phyloP scores from a whole-genome alignment of 371 early-diverging fungal genomes.

The Circinella minor region DNA sequence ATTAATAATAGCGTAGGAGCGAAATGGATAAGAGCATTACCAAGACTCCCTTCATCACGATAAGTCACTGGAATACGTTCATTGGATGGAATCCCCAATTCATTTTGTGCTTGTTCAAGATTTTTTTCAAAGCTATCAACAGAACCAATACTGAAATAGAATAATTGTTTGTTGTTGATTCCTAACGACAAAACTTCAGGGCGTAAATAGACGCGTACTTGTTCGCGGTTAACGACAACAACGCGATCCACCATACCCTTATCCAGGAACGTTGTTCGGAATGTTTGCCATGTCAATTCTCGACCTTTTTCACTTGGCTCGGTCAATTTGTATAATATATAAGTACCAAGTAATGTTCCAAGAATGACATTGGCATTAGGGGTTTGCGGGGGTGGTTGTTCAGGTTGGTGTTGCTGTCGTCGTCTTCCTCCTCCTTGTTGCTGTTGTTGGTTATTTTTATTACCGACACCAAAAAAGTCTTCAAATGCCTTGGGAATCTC shows the following conservation, averaged over 20 bases:
- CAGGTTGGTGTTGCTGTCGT: constrained; percentile 1
- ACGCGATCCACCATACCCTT: constrained; percentile 91
- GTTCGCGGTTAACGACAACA: constrained; percentile 82
- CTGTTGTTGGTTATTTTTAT: constrained; percentile 9
- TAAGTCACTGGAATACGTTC: constrained; percentile 93
- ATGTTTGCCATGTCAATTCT: constrained; percentile 93
- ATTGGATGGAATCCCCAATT: constrained; percentile 86
- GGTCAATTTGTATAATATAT: constrained; percentile 56
- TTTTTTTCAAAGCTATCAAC: constrained; percentile 93
- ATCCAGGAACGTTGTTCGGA: constrained; percentile 85
- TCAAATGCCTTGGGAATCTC: constrained; percentile 44
- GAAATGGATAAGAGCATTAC: constrained; percentile 79
- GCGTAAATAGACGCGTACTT: constrained; percentile 81
- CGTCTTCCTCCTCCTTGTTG: not conserved
- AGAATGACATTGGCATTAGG: constrained; percentile 46
- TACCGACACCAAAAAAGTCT: constrained; percentile 41
- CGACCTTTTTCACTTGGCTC: constrained; percentile 52
- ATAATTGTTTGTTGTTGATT: constrained; percentile 35
- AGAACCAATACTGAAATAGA: constrained; percentile 91
- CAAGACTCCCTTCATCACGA: constrained; percentile 74
- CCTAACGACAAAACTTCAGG: constrained; percentile 66
- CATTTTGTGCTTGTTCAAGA: constrained; percentile 88
- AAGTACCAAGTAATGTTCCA: constrained; percentile 53
- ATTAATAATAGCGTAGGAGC: constrained; percentile 92
- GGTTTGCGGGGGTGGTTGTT: constrained; percentile 12